Evolutionary conservation across 1,139 yeast genomes (phyloP).

Genomic region (Yamadazyma trypodendri): DNA sequence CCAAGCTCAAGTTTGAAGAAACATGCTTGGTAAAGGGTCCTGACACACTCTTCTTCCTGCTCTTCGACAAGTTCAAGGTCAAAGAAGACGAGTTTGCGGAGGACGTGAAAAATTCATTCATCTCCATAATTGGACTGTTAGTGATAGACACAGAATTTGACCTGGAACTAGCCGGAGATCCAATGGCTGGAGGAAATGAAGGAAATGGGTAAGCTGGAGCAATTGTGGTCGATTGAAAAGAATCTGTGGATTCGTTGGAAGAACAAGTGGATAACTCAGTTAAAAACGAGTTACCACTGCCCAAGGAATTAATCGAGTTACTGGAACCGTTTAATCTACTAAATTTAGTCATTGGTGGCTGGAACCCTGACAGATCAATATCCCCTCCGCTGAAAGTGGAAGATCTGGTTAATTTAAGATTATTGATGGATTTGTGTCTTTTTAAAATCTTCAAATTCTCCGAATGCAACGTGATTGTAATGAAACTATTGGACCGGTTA

Average conservation of each 20-base stretch:
- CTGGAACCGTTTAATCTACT: slow-evolving; percentile 21
- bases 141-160: slow-evolving; percentile 13
- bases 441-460: slow-evolving; percentile 35
- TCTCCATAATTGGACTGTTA: slow-evolving; percentile 18
- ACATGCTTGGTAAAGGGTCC: background rate
- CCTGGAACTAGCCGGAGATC: background rate
- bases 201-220: background rate
- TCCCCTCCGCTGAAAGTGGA: slow-evolving; percentile 23
- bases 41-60: slow-evolving; percentile 5
- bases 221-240: slow-evolving; percentile 4
- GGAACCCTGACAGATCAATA: slow-evolving; percentile 17
- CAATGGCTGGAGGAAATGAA: background rate
- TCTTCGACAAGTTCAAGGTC: slow-evolving; percentile 9
- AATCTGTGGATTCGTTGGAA: slow-evolving; percentile 17
- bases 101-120: slow-evolving; percentile 14
- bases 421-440: slow-evolving; percentile 29
- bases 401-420: slow-evolving; percentile 15
- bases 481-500: slow-evolving; percentile 30
- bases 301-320: slow-evolving; percentile 20
- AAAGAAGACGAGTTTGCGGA: slow-evolving; percentile 7
- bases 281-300: slow-evolving; percentile 11
- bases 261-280: slow-evolving; percentile 19
- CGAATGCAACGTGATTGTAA: slow-evolving; percentile 32
- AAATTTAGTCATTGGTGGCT: slow-evolving; percentile 35
- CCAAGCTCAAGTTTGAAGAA: slow-evolving; percentile 1